Conservation (phyloP, 768 basidiomycete species). For the Panaeolus cyanescens region DNA sequence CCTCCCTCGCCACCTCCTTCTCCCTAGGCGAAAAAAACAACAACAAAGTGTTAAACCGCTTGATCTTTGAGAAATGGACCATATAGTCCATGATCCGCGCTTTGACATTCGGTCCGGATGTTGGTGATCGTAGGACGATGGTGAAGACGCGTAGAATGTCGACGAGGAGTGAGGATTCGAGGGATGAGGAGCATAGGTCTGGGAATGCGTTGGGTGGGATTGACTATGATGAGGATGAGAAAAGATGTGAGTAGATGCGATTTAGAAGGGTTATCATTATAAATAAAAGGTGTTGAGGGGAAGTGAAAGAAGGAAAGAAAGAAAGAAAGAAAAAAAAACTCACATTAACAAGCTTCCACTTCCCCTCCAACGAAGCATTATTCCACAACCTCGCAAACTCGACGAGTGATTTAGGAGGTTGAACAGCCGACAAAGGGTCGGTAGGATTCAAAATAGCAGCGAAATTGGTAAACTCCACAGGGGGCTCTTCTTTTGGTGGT, state of each 20-base stretch:
- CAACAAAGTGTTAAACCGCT: conserved; percentile 63
- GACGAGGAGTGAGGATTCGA: conserved; percentile 65
- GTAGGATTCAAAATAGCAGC: neutral
- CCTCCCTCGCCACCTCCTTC: conserved; percentile 44
- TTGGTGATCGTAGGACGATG: conserved; percentile 22
- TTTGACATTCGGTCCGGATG: conserved; percentile 16
- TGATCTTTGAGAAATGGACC: conserved; percentile 50
- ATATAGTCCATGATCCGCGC: conserved; percentile 47
- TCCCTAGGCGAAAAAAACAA: conserved; percentile 64
- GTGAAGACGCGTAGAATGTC: conserved; percentile 58
- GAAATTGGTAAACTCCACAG: neutral
- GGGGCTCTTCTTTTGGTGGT: neutral
- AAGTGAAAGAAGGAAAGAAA: neutral
- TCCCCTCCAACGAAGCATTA: conserved; percentile 39
- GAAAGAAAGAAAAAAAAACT: conserved; percentile 20
- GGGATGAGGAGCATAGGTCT: conserved; percentile 63
- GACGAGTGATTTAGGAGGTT: conserved; percentile 41
- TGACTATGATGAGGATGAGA: conserved; percentile 35
- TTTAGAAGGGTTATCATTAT: too few species aligned
- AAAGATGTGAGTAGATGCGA: neutral
- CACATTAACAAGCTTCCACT: conserved; percentile 64
- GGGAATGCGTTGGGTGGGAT: conserved; percentile 60
- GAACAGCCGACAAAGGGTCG: neutral
- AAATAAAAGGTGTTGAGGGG: too few species aligned
- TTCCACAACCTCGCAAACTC: conserved; percentile 68